A percentile compares a stretch with the other conserved stretches of the same genome.
These are phyloP conservation scores for Pseudonitzschia multiseries DNA, from an alignment of 108 stramenopile species.

Conservation along the genomic window DNA sequence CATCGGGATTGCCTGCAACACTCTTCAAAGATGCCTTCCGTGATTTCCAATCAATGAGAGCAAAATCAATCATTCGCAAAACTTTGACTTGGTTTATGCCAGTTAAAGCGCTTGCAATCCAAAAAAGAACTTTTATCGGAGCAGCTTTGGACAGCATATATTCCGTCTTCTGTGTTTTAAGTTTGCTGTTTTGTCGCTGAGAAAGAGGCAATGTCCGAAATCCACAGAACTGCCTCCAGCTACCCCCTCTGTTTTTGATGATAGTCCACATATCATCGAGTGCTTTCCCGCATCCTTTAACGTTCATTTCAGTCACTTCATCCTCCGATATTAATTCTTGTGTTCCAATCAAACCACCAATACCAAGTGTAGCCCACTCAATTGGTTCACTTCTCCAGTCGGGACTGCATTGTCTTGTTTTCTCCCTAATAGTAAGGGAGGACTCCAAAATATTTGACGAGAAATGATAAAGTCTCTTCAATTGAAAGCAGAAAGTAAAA, in stretches of 20 bases:
- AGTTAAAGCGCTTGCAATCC: conserved; percentile 61
- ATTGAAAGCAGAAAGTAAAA: conserved; percentile 65
- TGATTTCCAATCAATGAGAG: conserved; percentile 27
- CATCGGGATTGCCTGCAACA: neutral
- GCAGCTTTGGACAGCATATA: neutral
- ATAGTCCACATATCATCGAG: conserved; percentile 61
- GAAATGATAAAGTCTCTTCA: conserved; percentile 46
- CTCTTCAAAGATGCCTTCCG: neutral
- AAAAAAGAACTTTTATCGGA: conserved; percentile 23
- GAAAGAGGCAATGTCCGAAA: conserved; percentile 42
- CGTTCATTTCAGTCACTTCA: conserved; percentile 25
- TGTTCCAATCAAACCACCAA: conserved; percentile 63
- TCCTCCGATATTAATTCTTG: conserved; percentile 75
- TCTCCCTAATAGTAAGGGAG: conserved; percentile 55
- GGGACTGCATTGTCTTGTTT: conserved; percentile 53
- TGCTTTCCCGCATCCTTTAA: conserved; percentile 34
- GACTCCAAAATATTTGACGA: conserved; percentile 37
- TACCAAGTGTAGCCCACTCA: conserved; percentile 39
- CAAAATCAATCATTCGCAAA: conserved; percentile 58
- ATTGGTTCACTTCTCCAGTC: conserved; percentile 50
- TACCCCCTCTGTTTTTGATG: conserved; percentile 45
- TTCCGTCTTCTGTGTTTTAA: neutral
- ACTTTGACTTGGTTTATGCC: conserved; percentile 61
- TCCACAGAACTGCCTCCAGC: conserved; percentile 78
- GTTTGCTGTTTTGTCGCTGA: conserved; percentile 13